These are phyloP conservation scores for Discostella stelligera DNA, from an alignment of 352 stramenopile genomes.

Conservation along the genomic window DNA sequence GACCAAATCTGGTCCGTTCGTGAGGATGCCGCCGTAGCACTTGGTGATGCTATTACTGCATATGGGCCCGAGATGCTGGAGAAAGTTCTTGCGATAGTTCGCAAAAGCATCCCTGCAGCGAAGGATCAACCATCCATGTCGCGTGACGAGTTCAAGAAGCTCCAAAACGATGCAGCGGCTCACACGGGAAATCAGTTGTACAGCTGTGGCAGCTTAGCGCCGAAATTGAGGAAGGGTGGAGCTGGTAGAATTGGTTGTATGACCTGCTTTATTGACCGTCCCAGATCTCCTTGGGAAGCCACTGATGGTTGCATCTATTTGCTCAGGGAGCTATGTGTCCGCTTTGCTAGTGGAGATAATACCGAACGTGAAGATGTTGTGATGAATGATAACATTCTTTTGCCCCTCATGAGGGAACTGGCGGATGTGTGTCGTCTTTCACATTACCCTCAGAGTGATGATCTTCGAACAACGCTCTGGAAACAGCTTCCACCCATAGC, in stretches of 20 bases:
- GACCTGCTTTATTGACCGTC: slow-evolving; percentile 84
- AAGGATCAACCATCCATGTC: slow-evolving; percentile 90
- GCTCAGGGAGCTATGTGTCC: slow-evolving; percentile 87
- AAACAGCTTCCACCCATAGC: slow-evolving; percentile 73
- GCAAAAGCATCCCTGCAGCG: slow-evolving; percentile 85
- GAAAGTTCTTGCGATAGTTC: slow-evolving; percentile 82
- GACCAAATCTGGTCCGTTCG: slow-evolving; percentile 97
- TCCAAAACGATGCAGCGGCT: slow-evolving; percentile 89
- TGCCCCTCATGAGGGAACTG: slow-evolving; percentile 66
- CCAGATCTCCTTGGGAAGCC: slow-evolving; percentile 90
- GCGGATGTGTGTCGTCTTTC: slow-evolving; percentile 71
- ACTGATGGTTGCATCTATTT: slow-evolving; percentile 95
- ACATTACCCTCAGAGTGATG: slow-evolving; percentile 76
- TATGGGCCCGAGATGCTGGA: slow-evolving; percentile 86
- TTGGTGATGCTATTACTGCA: slow-evolving; percentile 90
- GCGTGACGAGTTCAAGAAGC: slow-evolving; percentile 88
- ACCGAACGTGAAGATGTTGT: slow-evolving; percentile 33
- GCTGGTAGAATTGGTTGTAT: slow-evolving; percentile 82
- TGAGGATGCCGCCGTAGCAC: slow-evolving; percentile 91
- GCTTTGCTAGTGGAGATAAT: slow-evolving; percentile 37
- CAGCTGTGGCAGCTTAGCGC: slow-evolving; percentile 92
- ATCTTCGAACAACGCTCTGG: slow-evolving; percentile 76
- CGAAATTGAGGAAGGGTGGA: slow-evolving; percentile 86
- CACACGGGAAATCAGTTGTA: slow-evolving; percentile 93
- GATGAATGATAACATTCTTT: slow-evolving; percentile 59